Evolutionary conservation across 352 stramenopile species (phyloP).

Genomic region (Globisporangium nodosum): DNA sequence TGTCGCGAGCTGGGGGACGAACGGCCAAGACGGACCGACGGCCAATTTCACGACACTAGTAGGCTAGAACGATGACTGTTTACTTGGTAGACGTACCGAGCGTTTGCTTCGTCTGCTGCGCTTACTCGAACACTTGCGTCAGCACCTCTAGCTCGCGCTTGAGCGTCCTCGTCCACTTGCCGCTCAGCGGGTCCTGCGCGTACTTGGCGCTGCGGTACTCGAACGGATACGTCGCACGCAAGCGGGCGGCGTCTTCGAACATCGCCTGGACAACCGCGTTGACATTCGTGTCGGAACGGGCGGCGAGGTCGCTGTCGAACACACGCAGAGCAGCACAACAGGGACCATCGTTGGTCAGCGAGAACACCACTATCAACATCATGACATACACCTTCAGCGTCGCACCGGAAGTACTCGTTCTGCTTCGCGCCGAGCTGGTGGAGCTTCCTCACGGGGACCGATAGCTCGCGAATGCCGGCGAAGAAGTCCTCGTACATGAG

Average conservation of each 20-base stretch:
- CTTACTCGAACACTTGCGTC: slow-evolving; percentile 8
- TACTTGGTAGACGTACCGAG: neutral
- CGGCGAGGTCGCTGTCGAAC: slow-evolving; percentile 28
- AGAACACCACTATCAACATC: slow-evolving; percentile 1
- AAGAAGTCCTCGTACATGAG: slow-evolving; percentile 68
- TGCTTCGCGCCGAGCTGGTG: slow-evolving; percentile 59
- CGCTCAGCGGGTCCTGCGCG: slow-evolving; percentile 25
- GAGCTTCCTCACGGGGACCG: slow-evolving; percentile 50
- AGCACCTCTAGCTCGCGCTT: slow-evolving; percentile 11
- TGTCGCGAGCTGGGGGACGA: slow-evolving; percentile 52
- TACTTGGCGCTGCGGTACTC: slow-evolving; percentile 64
- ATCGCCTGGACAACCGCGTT: slow-evolving; percentile 53
- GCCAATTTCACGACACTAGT: slow-evolving; percentile 66
- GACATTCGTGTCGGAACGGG: slow-evolving; percentile 29
- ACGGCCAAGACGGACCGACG: slow-evolving; percentile 44
- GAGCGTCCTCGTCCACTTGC: slow-evolving; percentile 40
- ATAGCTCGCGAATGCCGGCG: slow-evolving; percentile 30
- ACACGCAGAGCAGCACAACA: neutral
- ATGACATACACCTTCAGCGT: neutral
- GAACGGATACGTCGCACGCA: slow-evolving; percentile 54
- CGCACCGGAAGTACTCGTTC: slow-evolving; percentile 45
- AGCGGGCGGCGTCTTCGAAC: slow-evolving; percentile 50
- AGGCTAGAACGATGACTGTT: slow-evolving; percentile 1
- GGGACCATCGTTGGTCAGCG: neutral
- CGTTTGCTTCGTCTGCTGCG: neutral